phyloP scores from a whole-genome alignment of 2,329 filamentous ascomycete species.

The Cladophialophora yegresii region DNA sequence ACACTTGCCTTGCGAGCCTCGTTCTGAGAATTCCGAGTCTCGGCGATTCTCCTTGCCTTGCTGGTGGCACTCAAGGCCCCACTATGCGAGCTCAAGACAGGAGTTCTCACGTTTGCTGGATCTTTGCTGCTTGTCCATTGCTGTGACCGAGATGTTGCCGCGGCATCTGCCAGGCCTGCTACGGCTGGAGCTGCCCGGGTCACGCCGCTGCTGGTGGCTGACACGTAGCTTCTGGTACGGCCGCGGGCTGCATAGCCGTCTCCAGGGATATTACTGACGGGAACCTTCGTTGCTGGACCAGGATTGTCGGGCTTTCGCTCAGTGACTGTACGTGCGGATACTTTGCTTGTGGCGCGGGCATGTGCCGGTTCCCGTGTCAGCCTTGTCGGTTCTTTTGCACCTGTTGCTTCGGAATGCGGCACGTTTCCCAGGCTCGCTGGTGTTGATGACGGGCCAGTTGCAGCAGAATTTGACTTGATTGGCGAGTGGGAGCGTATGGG shows the following conservation, averaged over 20 bases:
- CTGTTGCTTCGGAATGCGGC: not conserved
- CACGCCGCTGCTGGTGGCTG: slow-evolving; percentile 10
- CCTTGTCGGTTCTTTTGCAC: slow-evolving; percentile 21
- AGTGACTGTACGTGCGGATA: slow-evolving; percentile 3
- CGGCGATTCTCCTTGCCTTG: not conserved
- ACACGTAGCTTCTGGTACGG: slow-evolving; percentile 14
- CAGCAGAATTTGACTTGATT: slow-evolving; percentile 12
- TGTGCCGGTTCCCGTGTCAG: slow-evolving; percentile 8
- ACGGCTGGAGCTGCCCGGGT: not conserved
- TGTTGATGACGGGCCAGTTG: slow-evolving; percentile 1
- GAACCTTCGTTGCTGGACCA: slow-evolving; percentile 4
- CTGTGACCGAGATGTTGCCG: slow-evolving; percentile 9
- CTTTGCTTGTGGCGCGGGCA: slow-evolving; percentile 14
- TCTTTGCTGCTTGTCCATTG: not conserved
- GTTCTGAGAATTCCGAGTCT: not conserved
- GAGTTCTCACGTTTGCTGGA: not conserved
- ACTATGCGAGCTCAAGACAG: not conserved
- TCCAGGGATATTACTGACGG: not conserved
- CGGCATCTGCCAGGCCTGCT: not conserved
- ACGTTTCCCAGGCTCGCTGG: not conserved
- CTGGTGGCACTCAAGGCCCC: slow-evolving; percentile 12
- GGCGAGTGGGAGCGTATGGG: slow-evolving; percentile 5
- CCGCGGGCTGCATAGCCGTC: not conserved
- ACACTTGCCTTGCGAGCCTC: not conserved
- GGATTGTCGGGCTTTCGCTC: slow-evolving; percentile 7